Percentiles rank a stretch among this genome's conserved stretches.
phyloP scores from a whole-genome alignment of 1,139 yeast species.

The Candida pseudocylindracea region DNA sequence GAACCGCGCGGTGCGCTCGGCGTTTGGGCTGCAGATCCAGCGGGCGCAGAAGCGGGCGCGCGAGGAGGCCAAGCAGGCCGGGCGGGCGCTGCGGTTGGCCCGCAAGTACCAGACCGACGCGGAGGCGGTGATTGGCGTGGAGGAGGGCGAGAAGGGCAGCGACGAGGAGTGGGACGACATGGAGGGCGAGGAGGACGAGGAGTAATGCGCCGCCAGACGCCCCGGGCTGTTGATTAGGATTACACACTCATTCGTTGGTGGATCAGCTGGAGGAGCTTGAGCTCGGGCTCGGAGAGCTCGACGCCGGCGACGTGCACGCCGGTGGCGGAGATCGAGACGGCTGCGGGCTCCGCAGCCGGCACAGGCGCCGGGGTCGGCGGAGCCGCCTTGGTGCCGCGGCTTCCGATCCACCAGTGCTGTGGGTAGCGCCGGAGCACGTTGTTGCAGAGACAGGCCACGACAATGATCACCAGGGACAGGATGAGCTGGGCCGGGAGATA shows the following conservation, averaged over 20 bases:
- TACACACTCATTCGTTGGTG: too few relatives aligned
- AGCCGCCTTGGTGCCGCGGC: too few relatives aligned
- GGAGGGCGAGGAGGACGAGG: slow-evolving; percentile 9
- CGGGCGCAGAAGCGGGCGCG: slow-evolving; percentile 32
- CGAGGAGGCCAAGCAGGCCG: slow-evolving; percentile 26
- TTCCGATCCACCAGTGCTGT: slow-evolving; percentile 29
- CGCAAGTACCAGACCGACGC: slow-evolving; percentile 35
- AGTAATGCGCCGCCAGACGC: slow-evolving; percentile 1
- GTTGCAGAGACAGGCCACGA: slow-evolving; percentile 31
- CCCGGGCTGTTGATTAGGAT: too few relatives aligned
- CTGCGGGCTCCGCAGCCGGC: too few relatives aligned
- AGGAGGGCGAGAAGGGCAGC: slow-evolving; percentile 31
- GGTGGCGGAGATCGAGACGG: too few relatives aligned
- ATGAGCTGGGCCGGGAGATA: slow-evolving; percentile 35
- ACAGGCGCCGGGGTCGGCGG: too few relatives aligned
- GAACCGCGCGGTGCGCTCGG: slow-evolving; percentile 53
- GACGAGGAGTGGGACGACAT: slow-evolving; percentile 36
- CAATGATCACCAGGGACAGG: slow-evolving; percentile 23
- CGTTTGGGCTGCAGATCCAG: slow-evolving; percentile 37
- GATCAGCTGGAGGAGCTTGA: too few relatives aligned
- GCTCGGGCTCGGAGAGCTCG: too few relatives aligned
- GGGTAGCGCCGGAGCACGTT: slow-evolving; percentile 36
- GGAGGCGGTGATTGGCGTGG: slow-evolving; percentile 39
- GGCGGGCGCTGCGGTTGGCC: slow-evolving; percentile 51
- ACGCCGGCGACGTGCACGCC: too few relatives aligned